A percentile compares a stretch with the other conserved stretches of the same genome.
Evolutionary conservation across 106 monocot species (phyloP).

Genomic region (Dioscorea alata): DNA sequence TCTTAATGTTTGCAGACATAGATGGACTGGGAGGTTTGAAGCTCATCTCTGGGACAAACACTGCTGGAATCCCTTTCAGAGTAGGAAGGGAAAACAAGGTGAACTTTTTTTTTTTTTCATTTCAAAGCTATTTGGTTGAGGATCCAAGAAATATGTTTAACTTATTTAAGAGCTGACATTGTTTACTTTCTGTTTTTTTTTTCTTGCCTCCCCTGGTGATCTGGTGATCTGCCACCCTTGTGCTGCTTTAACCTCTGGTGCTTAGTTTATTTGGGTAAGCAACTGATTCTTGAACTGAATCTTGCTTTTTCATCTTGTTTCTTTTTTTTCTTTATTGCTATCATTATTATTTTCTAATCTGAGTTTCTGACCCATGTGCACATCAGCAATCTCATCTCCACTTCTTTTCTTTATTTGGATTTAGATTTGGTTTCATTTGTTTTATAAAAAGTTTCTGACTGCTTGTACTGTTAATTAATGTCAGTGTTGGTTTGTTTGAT

Average conservation of each 20-base stretch:
- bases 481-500: too few relatives aligned
- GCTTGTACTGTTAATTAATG: too few relatives aligned
- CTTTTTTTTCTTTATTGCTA: too few relatives aligned
- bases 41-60: constrained; percentile 71
- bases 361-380: not conserved
- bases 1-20: constrained; percentile 30
- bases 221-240: not conserved
- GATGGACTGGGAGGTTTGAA: constrained; percentile 65
- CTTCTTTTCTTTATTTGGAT: not conserved
- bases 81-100: constrained; percentile 75
- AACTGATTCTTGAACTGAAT: not conserved
- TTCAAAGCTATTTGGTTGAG: not conserved
- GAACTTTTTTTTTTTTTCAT: not conserved
- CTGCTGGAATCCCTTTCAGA: constrained; percentile 45
- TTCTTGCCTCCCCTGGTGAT: not conserved
- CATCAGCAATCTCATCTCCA: not conserved
- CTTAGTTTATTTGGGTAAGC: constrained; percentile 41
- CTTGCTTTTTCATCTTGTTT: not conserved
- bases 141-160: not conserved
- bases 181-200: not conserved
- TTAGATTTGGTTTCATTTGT: not conserved
- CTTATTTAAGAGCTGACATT: not conserved
- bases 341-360: too few relatives aligned
- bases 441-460: not conserved
- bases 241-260: not conserved